These are phyloP conservation scores for Phytophthora palmivora DNA, from an alignment of 352 stramenopile species.

Conservation along the genomic window DNA sequence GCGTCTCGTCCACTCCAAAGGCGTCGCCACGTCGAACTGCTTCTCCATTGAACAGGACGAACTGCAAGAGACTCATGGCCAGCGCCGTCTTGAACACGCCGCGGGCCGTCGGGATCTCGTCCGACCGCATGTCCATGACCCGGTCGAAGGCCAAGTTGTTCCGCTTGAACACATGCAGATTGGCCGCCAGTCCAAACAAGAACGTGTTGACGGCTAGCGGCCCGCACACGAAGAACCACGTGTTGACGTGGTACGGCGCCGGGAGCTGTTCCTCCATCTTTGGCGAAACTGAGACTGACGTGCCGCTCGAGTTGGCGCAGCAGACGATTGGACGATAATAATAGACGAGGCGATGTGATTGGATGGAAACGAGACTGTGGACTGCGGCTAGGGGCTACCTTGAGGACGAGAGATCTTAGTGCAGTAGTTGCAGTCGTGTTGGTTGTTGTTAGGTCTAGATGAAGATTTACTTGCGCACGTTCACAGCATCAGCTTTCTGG, in stretches of 20 bases:
- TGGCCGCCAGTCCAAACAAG: slow-evolving; percentile 66
- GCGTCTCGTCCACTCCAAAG: slow-evolving; percentile 63
- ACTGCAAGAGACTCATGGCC: slow-evolving; percentile 51
- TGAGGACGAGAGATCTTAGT: no score
- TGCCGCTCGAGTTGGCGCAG: slow-evolving; percentile 6
- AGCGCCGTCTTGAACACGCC: slow-evolving; percentile 52
- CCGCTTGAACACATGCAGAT: slow-evolving; percentile 66
- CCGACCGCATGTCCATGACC: slow-evolving; percentile 71
- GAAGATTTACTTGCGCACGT: slow-evolving; percentile 47
- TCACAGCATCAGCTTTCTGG: slow-evolving; percentile 53
- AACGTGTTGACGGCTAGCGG: slow-evolving; percentile 76
- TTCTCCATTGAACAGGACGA: slow-evolving; percentile 63
- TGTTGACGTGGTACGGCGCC: slow-evolving; percentile 45
- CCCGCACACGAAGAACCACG: slow-evolving; percentile 86
- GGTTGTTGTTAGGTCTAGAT: slow-evolving; percentile 15
- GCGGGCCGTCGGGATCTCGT: slow-evolving; percentile 58
- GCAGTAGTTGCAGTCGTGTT: no score
- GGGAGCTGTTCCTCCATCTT: slow-evolving; percentile 34
- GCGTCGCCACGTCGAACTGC: slow-evolving; percentile 40
- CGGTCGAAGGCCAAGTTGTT: slow-evolving; percentile 69
- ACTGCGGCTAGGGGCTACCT: background rate
- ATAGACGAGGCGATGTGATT: slow-evolving; percentile 2
- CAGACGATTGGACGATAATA: slow-evolving; percentile 9
- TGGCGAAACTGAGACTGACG: slow-evolving; percentile 9
- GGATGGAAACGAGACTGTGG: slow-evolving; percentile 6